phyloP scores from a whole-genome alignment of 2,329 filamentous ascomycete genomes.

The Calonectria pauciramosa region DNA sequence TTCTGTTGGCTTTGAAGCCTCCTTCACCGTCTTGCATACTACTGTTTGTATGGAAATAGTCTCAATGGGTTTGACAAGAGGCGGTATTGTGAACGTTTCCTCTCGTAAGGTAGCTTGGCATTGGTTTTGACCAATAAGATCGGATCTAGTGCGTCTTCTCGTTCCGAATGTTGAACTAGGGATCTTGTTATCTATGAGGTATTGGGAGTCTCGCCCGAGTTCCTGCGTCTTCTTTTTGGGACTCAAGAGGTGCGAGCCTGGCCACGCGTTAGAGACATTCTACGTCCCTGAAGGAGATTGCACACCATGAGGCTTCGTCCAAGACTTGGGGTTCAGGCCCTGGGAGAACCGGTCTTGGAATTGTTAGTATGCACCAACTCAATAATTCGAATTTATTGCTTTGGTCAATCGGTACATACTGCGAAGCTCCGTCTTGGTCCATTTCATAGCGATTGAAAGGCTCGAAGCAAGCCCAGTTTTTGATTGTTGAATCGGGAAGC shows the following conservation, averaged over 20 bases:
- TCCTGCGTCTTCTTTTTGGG: not conserved
- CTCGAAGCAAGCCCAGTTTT: not conserved
- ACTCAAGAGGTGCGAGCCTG: conserved; percentile 20
- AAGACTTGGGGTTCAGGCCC: conserved; percentile 12
- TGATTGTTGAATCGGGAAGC: not conserved
- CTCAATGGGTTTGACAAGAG: not conserved
- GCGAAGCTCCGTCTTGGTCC: conserved; percentile 25
- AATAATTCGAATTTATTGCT: not conserved
- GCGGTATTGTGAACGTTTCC: not conserved
- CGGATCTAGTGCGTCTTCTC: conserved; percentile 20
- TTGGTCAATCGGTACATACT: not conserved
- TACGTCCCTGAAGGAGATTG: not conserved
- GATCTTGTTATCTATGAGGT: not conserved
- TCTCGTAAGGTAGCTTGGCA: not conserved
- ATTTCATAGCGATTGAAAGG: conserved; percentile 17
- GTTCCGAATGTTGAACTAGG: not conserved
- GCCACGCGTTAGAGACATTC: not conserved
- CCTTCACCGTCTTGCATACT: conserved; percentile 15
- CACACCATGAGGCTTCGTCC: conserved; percentile 24
- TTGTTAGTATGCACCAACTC: not conserved
- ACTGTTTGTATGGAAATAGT: conserved; percentile 1
- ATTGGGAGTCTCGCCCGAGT: not conserved
- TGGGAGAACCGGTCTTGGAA: conserved; percentile 8
- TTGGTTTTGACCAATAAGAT: not conserved
- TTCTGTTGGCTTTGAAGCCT: not conserved